These are phyloP conservation scores for Russula abietina DNA, from an alignment of 768 basidiomycete genomes.

Conservation along the genomic window DNA sequence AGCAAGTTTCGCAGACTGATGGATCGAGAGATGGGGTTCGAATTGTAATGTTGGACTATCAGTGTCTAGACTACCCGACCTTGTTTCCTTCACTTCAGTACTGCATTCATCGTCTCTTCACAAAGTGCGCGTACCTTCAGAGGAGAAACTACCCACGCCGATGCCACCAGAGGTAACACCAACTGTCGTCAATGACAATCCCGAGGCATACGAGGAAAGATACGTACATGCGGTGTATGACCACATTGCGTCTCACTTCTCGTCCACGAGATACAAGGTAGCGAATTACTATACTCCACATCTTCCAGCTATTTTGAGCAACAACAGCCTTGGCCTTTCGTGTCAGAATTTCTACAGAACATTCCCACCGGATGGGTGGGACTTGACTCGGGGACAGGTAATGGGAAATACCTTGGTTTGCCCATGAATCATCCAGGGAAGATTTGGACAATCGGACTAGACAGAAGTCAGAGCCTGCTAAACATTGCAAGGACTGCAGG, in stretches of 20 bases:
- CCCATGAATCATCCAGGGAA: conserved; percentile 54
- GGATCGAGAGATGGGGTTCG: conserved; percentile 76
- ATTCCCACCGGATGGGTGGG: conserved; percentile 77
- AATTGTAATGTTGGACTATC: background rate
- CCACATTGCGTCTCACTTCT: conserved; percentile 80
- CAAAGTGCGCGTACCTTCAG: background rate
- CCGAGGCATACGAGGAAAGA: conserved; percentile 55
- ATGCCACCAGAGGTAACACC: conserved; percentile 31
- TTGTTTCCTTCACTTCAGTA: background rate
- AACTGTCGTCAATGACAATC: conserved; percentile 43
- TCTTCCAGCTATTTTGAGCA: conserved; percentile 4
- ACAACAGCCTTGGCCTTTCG: conserved; percentile 82
- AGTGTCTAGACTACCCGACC: background rate
- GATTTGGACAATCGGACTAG: conserved; percentile 75
- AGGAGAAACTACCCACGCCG: conserved; percentile 10
- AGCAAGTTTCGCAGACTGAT: conserved; percentile 59
- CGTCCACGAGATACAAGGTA: conserved; percentile 85
- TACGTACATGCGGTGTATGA: conserved; percentile 86
- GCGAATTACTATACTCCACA: conserved; percentile 1
- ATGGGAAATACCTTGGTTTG: conserved; percentile 91
- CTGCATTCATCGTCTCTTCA: background rate
- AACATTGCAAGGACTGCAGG: conserved; percentile 65
- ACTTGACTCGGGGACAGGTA: conserved; percentile 92
- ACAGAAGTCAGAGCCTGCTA: conserved; percentile 76
- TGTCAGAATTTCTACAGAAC: conserved; percentile 63